Evolutionary conservation across 1,139 yeast genomes (phyloP), one percentile per base, ranked within the genome.

Genomic region (Geotrichum europaeum): DNA sequence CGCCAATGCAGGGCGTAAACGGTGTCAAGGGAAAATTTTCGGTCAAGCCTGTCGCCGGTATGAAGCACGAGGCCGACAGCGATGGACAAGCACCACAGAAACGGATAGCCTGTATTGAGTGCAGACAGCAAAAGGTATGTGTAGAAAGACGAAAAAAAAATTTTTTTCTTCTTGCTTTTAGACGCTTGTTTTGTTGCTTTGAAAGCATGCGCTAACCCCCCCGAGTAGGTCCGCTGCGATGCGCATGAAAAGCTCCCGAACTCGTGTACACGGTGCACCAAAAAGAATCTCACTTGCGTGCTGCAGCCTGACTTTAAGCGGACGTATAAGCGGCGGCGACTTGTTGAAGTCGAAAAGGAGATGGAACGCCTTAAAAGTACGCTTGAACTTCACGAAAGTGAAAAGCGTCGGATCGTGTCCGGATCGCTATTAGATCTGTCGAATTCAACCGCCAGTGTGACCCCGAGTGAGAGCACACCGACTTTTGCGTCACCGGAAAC

Each of bases 21-120:
- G 47, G 47, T 2, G 20, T 40, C 20, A 40, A 40, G 9, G 47
- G 47, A 40, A 40, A 18, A n/a, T 40, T 40, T 40, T 40, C 47
- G 20, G 47, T 40, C 20, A 40, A 40, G 9, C 20, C 47, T 13
- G 22, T n/a, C 20, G 1, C 47, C 18, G 47, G 47, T 7, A 40
- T 7, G 22, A 40, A 40, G 22, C 47, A n/a, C 47, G 47, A 40
- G 6, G 47, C 47, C 5, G 47, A 40, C 47, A 40, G 18, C 10
- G 47, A 40, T 40, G 47, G 47, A 1, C 47, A 40, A 9, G 47
- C 47, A 9, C 47, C 47, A 7, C 47, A 40, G 5, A 86, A 85
- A 70, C 81, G 86, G 64, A 85, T 91, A 72, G 98, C 98, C 0
- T 94, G 99, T 76, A 91, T 89, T 2, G 97, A 92, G 70, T 94